Evolutionary conservation across 768 basidiomycete species (phyloP).

Genomic region (Mycena metata): DNA sequence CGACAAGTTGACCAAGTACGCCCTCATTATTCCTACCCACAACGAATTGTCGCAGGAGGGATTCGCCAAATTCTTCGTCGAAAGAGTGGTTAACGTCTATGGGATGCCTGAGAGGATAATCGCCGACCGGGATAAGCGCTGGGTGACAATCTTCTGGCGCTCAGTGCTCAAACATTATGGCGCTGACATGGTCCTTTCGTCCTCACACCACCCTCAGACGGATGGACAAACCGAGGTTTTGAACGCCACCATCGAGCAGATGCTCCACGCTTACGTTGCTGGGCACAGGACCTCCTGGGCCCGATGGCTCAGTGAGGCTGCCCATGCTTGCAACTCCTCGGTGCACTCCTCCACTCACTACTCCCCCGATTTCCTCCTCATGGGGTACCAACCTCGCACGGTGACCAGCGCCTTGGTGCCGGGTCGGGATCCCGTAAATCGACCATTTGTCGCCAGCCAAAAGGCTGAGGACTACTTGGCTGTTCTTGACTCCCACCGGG

Average conservation of each 20-base stretch:
- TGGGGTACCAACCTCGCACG: constrained; percentile 45
- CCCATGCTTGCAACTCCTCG: constrained; percentile 49
- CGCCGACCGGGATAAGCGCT: constrained; percentile 27
- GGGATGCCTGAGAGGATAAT: constrained; percentile 21
- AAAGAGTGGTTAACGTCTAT: constrained; percentile 5
- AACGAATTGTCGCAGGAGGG: constrained; percentile 6
- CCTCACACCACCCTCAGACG: constrained; percentile 49
- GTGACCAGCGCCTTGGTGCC: constrained; percentile 18
- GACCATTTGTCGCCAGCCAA: constrained; percentile 21
- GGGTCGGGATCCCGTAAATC: neutral
- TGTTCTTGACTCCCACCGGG: constrained; percentile 12
- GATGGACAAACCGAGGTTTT: constrained; percentile 41
- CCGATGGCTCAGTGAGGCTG: constrained; percentile 41
- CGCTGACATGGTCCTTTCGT: constrained; percentile 35
- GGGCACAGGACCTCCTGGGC: constrained; percentile 46
- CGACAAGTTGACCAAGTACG: constrained; percentile 50
- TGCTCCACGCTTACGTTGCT: constrained; percentile 46
- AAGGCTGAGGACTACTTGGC: constrained; percentile 26
- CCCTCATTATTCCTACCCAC: constrained; percentile 48
- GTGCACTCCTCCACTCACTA: constrained; percentile 42
- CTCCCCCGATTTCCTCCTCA: constrained; percentile 45
- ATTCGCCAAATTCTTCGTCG: constrained; percentile 17
- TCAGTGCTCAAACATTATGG: neutral
- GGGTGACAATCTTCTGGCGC: constrained; percentile 38
- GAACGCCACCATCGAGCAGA: constrained; percentile 47